Evolutionary conservation across 2,329 filamentous ascomycete genomes (phyloP).

Genomic region (Claviceps monticola): DNA sequence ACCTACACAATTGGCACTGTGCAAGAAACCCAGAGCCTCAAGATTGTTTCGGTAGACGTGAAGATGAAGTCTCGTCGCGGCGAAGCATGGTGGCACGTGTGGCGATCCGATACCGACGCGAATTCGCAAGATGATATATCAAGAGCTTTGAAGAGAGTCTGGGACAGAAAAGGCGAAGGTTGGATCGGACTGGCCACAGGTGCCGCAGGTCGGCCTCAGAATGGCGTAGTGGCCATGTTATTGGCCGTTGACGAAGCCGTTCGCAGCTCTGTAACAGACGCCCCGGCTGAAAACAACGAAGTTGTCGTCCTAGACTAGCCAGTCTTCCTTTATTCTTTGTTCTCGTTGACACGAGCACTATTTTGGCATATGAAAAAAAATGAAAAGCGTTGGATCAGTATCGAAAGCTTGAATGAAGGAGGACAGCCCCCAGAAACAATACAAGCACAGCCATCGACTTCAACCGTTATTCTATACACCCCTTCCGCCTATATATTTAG

Average conservation of each 20-base stretch:
- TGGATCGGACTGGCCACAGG: constrained; percentile 35
- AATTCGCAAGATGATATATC: constrained; percentile 22
- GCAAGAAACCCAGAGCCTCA: constrained; percentile 11
- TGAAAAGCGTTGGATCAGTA: neutral
- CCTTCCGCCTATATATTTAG: too few species aligned
- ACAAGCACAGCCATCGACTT: too few species aligned
- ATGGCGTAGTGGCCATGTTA: constrained; percentile 32
- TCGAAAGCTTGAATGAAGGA: neutral
- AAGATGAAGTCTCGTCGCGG: constrained; percentile 33
- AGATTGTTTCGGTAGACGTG: constrained; percentile 36
- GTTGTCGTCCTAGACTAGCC: constrained; percentile 9
- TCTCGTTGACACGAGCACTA: neutral
- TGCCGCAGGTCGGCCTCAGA: constrained; percentile 28
- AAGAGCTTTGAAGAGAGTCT: constrained; percentile 28
- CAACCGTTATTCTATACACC: too few species aligned
- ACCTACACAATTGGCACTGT: constrained; percentile 31
- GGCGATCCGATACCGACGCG: constrained; percentile 16
- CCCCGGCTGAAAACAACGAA: constrained; percentile 1
- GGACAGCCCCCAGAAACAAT: too few species aligned
- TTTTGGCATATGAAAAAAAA: neutral
- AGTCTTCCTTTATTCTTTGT: neutral
- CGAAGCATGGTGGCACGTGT: constrained; percentile 37
- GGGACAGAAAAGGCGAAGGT: constrained; percentile 27
- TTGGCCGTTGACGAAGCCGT: constrained; percentile 33
- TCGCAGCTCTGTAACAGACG: constrained; percentile 14